These are phyloP conservation scores for Globisporangium nunn DNA, from an alignment of 352 stramenopile genomes.

Conservation along the genomic window DNA sequence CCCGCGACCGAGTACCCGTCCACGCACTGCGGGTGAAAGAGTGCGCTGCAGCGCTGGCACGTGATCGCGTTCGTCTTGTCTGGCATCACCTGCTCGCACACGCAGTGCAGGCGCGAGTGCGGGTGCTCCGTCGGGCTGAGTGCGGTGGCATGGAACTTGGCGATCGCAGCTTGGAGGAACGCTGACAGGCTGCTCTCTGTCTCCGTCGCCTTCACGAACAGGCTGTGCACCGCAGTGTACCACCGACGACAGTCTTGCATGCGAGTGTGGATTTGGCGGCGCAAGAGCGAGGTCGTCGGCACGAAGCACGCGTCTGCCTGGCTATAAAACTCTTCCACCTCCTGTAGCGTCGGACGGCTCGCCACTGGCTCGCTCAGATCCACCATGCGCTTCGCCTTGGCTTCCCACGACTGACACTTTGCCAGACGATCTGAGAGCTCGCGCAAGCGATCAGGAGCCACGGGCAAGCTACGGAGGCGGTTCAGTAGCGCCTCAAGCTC, in stretches of 20 bases:
- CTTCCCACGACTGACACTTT: slow-evolving; percentile 49
- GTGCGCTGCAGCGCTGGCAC: slow-evolving; percentile 37
- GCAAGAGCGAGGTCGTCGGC: slow-evolving; percentile 47
- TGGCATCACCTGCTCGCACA: slow-evolving; percentile 63
- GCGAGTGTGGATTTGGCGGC: slow-evolving; percentile 50
- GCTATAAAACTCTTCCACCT: slow-evolving; percentile 41
- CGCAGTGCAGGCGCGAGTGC: slow-evolving; percentile 40
- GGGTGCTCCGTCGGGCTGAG: slow-evolving; percentile 11
- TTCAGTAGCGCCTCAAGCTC: slow-evolving; percentile 37
- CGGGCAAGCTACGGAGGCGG: slow-evolving; percentile 23
- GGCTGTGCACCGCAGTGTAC: slow-evolving; percentile 33
- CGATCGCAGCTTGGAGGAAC: slow-evolving; percentile 42
- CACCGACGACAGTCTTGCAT: slow-evolving; percentile 68
- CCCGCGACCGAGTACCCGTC: slow-evolving; percentile 3
- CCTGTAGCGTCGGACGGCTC: slow-evolving; percentile 30
- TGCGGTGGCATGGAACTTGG: slow-evolving; percentile 16
- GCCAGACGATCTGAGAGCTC: slow-evolving; percentile 47
- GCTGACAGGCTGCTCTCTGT: slow-evolving; percentile 20
- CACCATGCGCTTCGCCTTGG: slow-evolving; percentile 39
- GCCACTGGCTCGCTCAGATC: slow-evolving; percentile 8
- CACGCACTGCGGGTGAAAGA: slow-evolving; percentile 64
- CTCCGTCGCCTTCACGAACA: slow-evolving; percentile 53
- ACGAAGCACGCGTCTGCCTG: slow-evolving; percentile 56
- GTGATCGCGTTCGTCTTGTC: slow-evolving; percentile 38
- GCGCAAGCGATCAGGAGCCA: slow-evolving; percentile 28